phyloP scores from a whole-genome alignment of 768 basidiomycete species.

The Fomitopsis serialis region DNA sequence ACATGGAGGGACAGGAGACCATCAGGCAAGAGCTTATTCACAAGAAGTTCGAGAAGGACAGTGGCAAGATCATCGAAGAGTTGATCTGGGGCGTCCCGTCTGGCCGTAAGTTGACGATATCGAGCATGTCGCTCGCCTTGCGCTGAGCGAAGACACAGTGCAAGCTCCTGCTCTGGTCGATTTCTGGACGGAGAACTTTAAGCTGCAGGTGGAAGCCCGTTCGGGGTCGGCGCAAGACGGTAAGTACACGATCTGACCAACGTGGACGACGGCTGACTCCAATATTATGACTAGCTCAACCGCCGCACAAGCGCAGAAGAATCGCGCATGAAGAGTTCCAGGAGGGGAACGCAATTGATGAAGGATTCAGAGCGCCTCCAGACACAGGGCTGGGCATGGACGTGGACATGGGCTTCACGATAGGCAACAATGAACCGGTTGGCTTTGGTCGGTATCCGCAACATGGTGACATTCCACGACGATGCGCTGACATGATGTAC shows the following conservation, averaged over 20 bases:
- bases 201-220: constrained; percentile 61
- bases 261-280: not conserved
- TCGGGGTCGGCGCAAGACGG: constrained; percentile 37
- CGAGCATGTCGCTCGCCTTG: not conserved
- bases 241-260: constrained; percentile 8
- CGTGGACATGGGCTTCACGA: constrained; percentile 20
- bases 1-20: constrained; percentile 54
- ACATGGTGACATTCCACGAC: not conserved
- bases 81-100: constrained; percentile 64
- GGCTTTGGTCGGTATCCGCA: constrained; percentile 8
- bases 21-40: constrained; percentile 44
- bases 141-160: constrained; percentile 35
- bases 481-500: not conserved
- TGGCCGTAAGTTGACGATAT: constrained; percentile 44
- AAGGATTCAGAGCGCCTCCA: not conserved
- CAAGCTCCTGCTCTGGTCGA: constrained; percentile 59
- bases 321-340: constrained; percentile 17
- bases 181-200: constrained; percentile 74
- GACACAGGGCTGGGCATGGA: constrained; percentile 5
- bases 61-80: constrained; percentile 48
- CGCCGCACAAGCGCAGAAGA: constrained; percentile 45
- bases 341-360: not conserved
- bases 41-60: constrained; percentile 54
- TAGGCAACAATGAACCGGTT: constrained; percentile 6
- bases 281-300: constrained; percentile 30